Evolutionary conservation across 257 asterid species (phyloP).

Genomic region (Linaria vulgaris): DNA sequence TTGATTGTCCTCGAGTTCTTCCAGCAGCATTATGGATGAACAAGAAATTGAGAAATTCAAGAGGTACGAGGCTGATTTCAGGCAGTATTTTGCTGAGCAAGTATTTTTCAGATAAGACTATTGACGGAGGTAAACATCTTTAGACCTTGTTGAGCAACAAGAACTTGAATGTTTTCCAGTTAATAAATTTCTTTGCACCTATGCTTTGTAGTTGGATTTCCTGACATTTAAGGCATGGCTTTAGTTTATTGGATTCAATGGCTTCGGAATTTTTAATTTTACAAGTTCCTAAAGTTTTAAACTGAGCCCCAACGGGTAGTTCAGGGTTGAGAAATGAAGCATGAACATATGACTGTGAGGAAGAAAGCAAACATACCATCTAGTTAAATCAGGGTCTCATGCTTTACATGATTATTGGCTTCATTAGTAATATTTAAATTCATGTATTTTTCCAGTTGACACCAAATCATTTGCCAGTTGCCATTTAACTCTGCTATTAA

Average conservation of each 20-base stretch:
- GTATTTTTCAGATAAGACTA: constrained; percentile 79
- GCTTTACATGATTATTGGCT: no score
- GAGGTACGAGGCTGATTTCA: constrained; percentile 58
- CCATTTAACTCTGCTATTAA: background rate
- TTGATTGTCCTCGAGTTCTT: no score
- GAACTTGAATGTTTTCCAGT: background rate
- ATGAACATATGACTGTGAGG: no score
- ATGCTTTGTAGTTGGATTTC: background rate
- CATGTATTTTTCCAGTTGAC: no score
- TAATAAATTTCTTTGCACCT: background rate
- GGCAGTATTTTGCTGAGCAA: constrained; percentile 54
- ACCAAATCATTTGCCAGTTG: no score
- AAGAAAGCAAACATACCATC: no score
- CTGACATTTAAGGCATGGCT: background rate
- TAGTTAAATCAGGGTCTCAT: no score
- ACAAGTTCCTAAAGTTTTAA: background rate
- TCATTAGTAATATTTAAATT: no score
- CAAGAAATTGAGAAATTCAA: constrained; percentile 45
- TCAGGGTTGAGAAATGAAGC: no score
- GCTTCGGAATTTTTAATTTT: background rate
- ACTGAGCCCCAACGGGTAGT: background rate
- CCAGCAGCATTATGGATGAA: background rate
- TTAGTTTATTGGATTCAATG: background rate
- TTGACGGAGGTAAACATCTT: constrained; percentile 64
- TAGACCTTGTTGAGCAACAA: constrained; percentile 12